Evolutionary conservation across 352 stramenopile species (phyloP).

Genomic region (Blastocystis sp.): DNA sequence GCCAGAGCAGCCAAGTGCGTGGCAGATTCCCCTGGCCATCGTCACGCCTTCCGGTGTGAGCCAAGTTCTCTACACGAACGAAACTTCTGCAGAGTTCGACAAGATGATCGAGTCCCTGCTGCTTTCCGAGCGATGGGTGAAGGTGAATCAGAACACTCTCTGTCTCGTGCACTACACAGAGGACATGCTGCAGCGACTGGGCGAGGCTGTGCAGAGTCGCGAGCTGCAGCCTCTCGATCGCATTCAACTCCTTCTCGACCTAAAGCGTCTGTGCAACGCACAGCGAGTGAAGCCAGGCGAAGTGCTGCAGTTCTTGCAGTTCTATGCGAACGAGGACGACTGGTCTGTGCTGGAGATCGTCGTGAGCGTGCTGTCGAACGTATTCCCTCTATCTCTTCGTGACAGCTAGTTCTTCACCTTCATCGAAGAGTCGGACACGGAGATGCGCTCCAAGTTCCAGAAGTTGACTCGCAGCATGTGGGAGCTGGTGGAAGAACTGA

Average conservation of each 20-base stretch:
- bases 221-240: slow-evolving; percentile 19
- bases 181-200: background rate
- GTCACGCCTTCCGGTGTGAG: slow-evolving; percentile 61
- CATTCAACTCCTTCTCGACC: slow-evolving; percentile 46
- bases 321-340: slow-evolving; percentile 70
- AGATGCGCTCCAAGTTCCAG: background rate
- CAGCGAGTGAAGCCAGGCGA: background rate
- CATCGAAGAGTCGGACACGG: background rate
- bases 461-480: background rate
- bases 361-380: slow-evolving; percentile 47
- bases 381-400: background rate
- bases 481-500: background rate
- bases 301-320: slow-evolving; percentile 5
- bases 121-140: slow-evolving; percentile 12
- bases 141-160: slow-evolving; percentile 46
- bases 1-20: slow-evolving; percentile 78
- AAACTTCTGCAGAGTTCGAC: slow-evolving; percentile 67
- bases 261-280: slow-evolving; percentile 49
- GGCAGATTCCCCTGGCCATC: slow-evolving; percentile 78
- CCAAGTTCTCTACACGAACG: slow-evolving; percentile 64
- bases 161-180: slow-evolving; percentile 44
- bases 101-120: slow-evolving; percentile 63
- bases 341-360: slow-evolving; percentile 74
- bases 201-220: background rate
- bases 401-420: background rate